Evolutionary conservation across 1,284 basidiomycete species (phyloP).

Genomic region (Malassezia pachydermatis): DNA sequence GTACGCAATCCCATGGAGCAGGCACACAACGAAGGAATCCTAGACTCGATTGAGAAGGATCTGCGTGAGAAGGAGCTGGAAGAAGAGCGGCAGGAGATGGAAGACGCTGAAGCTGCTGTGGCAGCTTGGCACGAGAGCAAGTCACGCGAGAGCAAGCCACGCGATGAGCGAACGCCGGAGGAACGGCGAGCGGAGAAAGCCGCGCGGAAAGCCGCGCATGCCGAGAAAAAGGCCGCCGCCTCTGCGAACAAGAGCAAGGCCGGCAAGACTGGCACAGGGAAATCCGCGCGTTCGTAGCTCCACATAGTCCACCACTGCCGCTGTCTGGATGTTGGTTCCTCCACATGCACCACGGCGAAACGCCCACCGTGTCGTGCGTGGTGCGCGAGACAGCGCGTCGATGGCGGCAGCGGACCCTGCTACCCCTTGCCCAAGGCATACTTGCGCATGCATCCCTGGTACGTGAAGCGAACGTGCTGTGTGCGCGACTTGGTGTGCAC

Average conservation of each 20-base stretch:
- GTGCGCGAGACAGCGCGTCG: neutral
- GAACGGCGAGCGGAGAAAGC: no score
- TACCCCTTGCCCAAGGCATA: slow-evolving; percentile 73
- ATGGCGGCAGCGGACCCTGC: slow-evolving; percentile 58
- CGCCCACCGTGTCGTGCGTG: neutral
- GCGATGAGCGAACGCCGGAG: no score
- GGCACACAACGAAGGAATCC: neutral
- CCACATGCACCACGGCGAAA: neutral
- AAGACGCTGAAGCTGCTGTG: neutral
- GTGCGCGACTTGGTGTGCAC: slow-evolving; percentile 59
- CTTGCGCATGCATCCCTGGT: slow-evolving; percentile 74
- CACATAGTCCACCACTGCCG: neutral
- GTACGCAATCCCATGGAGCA: slow-evolving; percentile 1
- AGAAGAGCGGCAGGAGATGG: neutral
- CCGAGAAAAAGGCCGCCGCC: no score
- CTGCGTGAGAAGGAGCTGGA: neutral
- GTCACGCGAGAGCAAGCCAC: no score
- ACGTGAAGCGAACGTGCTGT: slow-evolving; percentile 73
- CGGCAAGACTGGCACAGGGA: no score
- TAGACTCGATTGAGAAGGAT: slow-evolving; percentile 4
- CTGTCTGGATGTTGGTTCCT: neutral
- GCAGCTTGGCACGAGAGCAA: no score
- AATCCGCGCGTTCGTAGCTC: neutral
- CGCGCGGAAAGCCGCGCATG: no score
- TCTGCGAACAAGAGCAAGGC: no score